Percentiles rank a stretch among this genome's conserved stretches.
phyloP scores from a whole-genome alignment of 371 early-diverging fungal species.

The Syncephalastrum sp. region DNA sequence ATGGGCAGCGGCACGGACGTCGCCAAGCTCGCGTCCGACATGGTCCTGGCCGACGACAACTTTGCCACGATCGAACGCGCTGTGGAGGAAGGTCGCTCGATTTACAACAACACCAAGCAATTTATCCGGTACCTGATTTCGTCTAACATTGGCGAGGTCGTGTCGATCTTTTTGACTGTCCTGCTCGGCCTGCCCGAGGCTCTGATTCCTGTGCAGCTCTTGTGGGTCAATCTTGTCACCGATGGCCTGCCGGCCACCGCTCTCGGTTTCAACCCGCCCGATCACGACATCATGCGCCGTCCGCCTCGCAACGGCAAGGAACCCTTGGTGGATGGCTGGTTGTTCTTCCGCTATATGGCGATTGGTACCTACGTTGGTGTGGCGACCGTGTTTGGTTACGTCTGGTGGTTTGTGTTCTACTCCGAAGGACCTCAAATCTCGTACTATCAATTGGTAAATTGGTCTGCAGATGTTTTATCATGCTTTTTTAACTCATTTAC shows the following conservation, averaged over 20 bases:
- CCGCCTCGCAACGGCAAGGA: conserved; percentile 87
- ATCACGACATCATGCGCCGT: conserved; percentile 90
- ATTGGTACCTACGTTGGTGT: conserved; percentile 91
- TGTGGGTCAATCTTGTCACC: conserved; percentile 98
- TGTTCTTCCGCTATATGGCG: conserved; percentile 92
- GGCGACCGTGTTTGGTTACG: conserved; percentile 95
- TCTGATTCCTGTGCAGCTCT: conserved; percentile 93
- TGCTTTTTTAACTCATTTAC: neutral
- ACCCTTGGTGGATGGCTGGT: conserved; percentile 90
- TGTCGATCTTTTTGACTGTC: conserved; percentile 91
- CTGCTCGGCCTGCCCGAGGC: conserved; percentile 96
- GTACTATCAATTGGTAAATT: conserved; percentile 78
- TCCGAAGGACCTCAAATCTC: conserved; percentile 81
- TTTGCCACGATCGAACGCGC: conserved; percentile 96
- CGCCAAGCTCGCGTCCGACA: conserved; percentile 96
- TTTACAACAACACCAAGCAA: conserved; percentile 97
- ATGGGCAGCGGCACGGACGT: conserved; percentile 99
- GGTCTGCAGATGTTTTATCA: neutral
- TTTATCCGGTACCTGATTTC: conserved; percentile 96
- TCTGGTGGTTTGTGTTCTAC: conserved; percentile 98
- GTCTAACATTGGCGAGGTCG: conserved; percentile 89
- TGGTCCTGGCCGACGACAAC: conserved; percentile 97
- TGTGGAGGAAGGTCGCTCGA: conserved; percentile 95
- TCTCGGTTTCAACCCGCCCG: conserved; percentile 98
- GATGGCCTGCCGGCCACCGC: conserved; percentile 66